Percentiles rank a stretch among this genome's conserved stretches.
phyloP scores from a whole-genome alignment of 495 filamentous ascomycete genomes.

The Immersiella caudata region DNA sequence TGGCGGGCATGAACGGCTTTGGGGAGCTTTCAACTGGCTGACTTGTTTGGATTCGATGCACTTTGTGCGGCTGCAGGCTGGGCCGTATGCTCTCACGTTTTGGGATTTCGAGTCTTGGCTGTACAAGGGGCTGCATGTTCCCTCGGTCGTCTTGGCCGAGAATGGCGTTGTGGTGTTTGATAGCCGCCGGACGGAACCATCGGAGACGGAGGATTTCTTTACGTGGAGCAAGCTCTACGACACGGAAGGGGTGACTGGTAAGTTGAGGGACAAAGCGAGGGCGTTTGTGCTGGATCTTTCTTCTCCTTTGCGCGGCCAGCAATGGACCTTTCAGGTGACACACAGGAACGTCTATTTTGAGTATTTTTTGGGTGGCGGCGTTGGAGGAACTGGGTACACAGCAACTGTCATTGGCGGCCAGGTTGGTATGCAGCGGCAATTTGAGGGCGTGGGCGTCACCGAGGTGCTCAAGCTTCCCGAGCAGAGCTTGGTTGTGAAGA shows the following conservation, averaged over 20 bases:
- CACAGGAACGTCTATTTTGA: constrained; percentile 20
- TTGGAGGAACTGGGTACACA: constrained; percentile 15
- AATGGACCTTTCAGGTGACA: constrained; percentile 15
- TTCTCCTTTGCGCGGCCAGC: constrained; percentile 9
- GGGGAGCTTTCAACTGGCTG: constrained; percentile 22
- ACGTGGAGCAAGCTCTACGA: constrained; percentile 17
- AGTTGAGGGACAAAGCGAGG: constrained; percentile 16
- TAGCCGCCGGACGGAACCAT: constrained; percentile 12
- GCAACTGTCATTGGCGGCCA: constrained; percentile 13
- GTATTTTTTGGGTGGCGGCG: constrained; percentile 17
- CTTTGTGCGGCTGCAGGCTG: constrained; percentile 15
- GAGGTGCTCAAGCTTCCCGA: constrained; percentile 17
- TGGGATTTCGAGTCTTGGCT: constrained; percentile 18
- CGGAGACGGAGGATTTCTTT: constrained; percentile 14
- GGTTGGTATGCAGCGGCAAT: constrained; percentile 16
- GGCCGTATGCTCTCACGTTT: constrained; percentile 15
- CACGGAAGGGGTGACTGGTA: constrained; percentile 10
- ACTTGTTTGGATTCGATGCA: constrained; percentile 19
- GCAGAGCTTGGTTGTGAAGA: constrained; percentile 18
- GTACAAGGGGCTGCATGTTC: constrained; percentile 16
- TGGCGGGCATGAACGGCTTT: constrained; percentile 18
- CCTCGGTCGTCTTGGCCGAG: constrained; percentile 13
- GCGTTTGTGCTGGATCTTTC: constrained; percentile 16
- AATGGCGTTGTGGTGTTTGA: not conserved
- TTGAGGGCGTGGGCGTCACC: constrained; percentile 9